phyloP scores from a whole-genome alignment of 2,329 filamentous ascomycete genomes.

The Monilinia laxa region DNA sequence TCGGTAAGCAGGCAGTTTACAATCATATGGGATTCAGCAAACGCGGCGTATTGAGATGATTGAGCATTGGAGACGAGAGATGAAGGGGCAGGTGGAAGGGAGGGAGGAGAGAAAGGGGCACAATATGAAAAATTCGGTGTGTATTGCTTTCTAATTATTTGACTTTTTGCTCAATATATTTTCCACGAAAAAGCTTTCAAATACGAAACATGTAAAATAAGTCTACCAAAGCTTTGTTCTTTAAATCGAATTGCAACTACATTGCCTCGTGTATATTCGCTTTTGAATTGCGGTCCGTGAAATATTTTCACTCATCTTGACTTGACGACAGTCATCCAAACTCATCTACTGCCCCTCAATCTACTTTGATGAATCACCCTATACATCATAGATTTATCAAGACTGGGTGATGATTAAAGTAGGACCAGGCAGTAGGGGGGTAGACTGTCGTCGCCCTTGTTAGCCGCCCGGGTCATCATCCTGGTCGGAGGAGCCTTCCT shows the following conservation, averaged over 20 bases:
- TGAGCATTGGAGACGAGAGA: not conserved
- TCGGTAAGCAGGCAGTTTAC: slow-evolving; percentile 34
- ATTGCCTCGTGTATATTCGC: slow-evolving; percentile 14
- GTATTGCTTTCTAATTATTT: slow-evolving; percentile 26
- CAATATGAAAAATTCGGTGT: slow-evolving; percentile 25
- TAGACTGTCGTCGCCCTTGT: slow-evolving; percentile 59
- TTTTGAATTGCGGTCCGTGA: slow-evolving; percentile 16
- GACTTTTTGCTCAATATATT: slow-evolving; percentile 25
- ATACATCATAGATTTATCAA: not conserved
- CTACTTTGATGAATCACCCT: slow-evolving; percentile 30
- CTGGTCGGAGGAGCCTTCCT: slow-evolving; percentile 62
- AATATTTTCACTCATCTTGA: slow-evolving; percentile 38
- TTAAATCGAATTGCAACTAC: slow-evolving; percentile 20
- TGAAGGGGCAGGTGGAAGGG: not conserved
- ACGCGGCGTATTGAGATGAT: not conserved
- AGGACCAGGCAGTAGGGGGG: slow-evolving; percentile 58
- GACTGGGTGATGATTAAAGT: slow-evolving; percentile 31
- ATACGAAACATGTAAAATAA: slow-evolving; percentile 25
- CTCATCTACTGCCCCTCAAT: slow-evolving; percentile 60
- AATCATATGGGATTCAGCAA: slow-evolving; percentile 9
- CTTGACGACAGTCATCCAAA: slow-evolving; percentile 58
- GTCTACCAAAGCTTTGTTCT: slow-evolving; percentile 27
- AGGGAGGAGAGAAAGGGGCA: not conserved
- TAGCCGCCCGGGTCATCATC: slow-evolving; percentile 65
- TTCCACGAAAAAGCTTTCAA: slow-evolving; percentile 16